Evolutionary conservation across 441 rosid genomes (phyloP), one percentile per base, ranked within the genome.

Genomic region (Euphorbia celastroides): DNA sequence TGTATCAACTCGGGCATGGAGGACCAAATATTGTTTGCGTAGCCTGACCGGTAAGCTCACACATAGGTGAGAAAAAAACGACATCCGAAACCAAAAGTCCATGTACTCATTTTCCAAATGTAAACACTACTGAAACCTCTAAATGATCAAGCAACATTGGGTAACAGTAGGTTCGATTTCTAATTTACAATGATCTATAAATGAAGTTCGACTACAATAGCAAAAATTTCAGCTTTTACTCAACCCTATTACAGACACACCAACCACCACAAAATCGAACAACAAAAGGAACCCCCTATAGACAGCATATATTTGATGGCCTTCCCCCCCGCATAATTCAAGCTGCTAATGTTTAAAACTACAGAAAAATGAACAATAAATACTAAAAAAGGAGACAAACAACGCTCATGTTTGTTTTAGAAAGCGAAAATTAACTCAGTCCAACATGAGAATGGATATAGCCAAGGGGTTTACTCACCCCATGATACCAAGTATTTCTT

Each of bases 221-320:
- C 64, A 72, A 79, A 75, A 77, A 71, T 66, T 22, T 70, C 67
- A 72, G 74, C 62, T 34, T 36, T 50, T 60, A 19, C 59, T 67
- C 70, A 70, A 66, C 75, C 66, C 66, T 70, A 67, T 63, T 58
- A n/a, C n/a, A 74, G 38, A 61, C 79, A 68, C 75, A 69, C 52
- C 78, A 82, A 68, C 78, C 62, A 56, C 65, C 74, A 68, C 79
- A 72, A 81, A 73, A 80, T 74, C 63, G 70, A 54, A 10, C 5
- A 42, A 7, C 1, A 42, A 42, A 42, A 42, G 48, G 48, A 3
- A 42, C 11, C 48, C 48, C 74, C 79, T 79, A 73, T 77, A 57
- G 65, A 60, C 75, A 80, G 20, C 52, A 67, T 25, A 38, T 58
- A 71, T 77, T n/a, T n/a, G n/a, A n/a, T 73, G 52, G 57, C 51